Base-by-base conservation (phyloP, 2,329 filamentous ascomycete genomes). In the Aspergillus bombycis region DNA sequence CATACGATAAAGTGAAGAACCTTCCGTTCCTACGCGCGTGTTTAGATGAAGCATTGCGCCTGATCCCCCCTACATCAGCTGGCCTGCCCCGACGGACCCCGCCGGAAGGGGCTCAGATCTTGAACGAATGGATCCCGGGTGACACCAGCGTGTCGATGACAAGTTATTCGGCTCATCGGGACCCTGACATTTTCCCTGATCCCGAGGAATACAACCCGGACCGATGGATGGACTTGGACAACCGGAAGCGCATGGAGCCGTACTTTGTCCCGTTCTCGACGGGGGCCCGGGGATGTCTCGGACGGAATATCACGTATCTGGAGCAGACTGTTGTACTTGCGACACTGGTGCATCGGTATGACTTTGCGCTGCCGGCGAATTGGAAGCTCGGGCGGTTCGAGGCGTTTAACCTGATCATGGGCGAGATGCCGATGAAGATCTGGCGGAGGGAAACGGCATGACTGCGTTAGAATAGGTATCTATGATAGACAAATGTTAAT, bases 11-110 rank as follows among this genome's bases (percentile, higher is more conserved):
- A 55, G 76, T 84, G 59, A 79, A 80, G 61, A 73, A 83, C 60
- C 72, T 84, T 0, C 81, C 82, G 0, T 85, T 83, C 67, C 79
- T 85, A 4, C 77, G 79, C 16, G 83, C 80, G 1, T 83, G 79
- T 63, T 70, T 84, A n/a, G 81, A 85, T 61, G 84, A 85, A 65
- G 73, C 75, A 0, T 63, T 83, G 6, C 77, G 81, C 0, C 59
- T 83, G 1, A 72, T 70, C 23, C 79, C 80, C 1, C 80, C 81
- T 0, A 78, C 75, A 0, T 71, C 78, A 0, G 72, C 75, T 21
- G 76, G 76, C 0, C 72, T 83, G 3, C 74, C 77, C 1, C 77
- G 82, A 5, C 68, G 74, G 36, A 83, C 80, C 0, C 81, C 81
- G 0, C 66, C 74, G 0, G 79, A 80, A 58, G 82, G 82, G 1